Base-by-base conservation (phyloP, 208 protist genomes). In the Trypanosoma cruzi region DNA sequence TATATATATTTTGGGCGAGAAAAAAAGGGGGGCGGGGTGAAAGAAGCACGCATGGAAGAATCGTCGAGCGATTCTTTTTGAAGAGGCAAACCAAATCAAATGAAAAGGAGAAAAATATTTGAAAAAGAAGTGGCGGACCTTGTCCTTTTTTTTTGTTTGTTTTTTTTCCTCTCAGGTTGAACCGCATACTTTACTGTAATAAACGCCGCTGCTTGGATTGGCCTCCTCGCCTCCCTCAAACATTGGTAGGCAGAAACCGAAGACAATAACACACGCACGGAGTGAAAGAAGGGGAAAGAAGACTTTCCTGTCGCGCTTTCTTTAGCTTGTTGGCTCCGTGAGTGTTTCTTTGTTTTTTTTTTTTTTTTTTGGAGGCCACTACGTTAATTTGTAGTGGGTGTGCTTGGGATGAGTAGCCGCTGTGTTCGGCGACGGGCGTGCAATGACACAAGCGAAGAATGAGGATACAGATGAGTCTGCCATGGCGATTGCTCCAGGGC, bases 1-100 rank as follows among this genome's bases (percentile, higher is more conserved):
- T n/a, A n/a, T n/a, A n/a, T n/a, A n/a, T n/a, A n/a, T 26, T 73
- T 16, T 40, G 82, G 76, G 66, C 49, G 68, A 42, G 77, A 77
- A 26, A 75, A 75, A 53, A 32, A n/a, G n/a, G n/a, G 36, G 64
- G 20, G 4, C 71, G 74, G 24, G 55, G 78, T 22, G 68, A 69
- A 32, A 24, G 34, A 22, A 58, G n/a, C 29, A 52, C 62, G 8
- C 18, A n/a, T n/a, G n/a, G n/a, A n/a, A n/a, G n/a, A n/a, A n/a
- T n/a, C n/a, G n/a, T n/a, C n/a, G n/a, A n/a, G n/a, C n/a, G n/a
- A n/a, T n/a, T n/a, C n/a, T n/a, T n/a, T n/a, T n/a, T n/a, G n/a
- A n/a, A n/a, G n/a, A n/a, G n/a, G n/a, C n/a, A n/a, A n/a, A n/a
- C n/a, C n/a, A n/a, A n/a, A n/a, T n/a, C n/a, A n/a, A n/a, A n/a